Conservation (phyloP, 495 filamentous ascomycete genomes). For the Lepidopterella palustris region DNA sequence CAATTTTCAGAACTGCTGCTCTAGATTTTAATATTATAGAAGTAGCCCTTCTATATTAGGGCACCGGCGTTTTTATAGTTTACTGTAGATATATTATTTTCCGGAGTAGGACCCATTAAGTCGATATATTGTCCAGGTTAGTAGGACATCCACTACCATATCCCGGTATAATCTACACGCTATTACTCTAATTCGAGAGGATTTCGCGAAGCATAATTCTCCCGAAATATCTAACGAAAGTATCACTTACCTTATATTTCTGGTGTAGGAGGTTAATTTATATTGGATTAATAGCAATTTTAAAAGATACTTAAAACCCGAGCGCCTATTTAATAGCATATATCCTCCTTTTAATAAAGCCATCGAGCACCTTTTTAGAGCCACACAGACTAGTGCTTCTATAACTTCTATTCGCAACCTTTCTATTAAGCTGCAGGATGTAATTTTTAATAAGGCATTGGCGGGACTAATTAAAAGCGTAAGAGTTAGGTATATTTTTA, state of each 20-base stretch:
- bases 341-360: conserved; percentile 22
- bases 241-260: conserved; percentile 27
- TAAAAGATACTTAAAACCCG: conserved; percentile 18
- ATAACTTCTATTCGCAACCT: conserved; percentile 16
- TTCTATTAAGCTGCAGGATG: conserved; percentile 24
- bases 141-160: conserved; percentile 17
- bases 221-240: not conserved
- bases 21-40: conserved; percentile 16
- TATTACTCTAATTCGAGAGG: conserved; percentile 16
- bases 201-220: conserved; percentile 5
- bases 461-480: conserved; percentile 23
- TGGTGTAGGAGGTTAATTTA: conserved; percentile 19
- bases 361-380: conserved; percentile 19
- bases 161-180: conserved; percentile 16
- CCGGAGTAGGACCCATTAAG: conserved; percentile 17
- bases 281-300: conserved; percentile 15
- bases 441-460: conserved; percentile 23
- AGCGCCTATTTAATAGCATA: conserved; percentile 18
- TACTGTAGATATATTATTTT: conserved; percentile 16
- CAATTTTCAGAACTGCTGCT: conserved; percentile 11
- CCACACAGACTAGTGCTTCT: conserved; percentile 13
- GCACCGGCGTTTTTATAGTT: conserved; percentile 12
- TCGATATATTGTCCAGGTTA: conserved; percentile 18
- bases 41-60: conserved; percentile 9
- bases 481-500: conserved; percentile 18